These are phyloP conservation scores for Fusarium sambucinum DNA, from an alignment of 2,329 filamentous ascomycete species.

Conservation along the genomic window DNA sequence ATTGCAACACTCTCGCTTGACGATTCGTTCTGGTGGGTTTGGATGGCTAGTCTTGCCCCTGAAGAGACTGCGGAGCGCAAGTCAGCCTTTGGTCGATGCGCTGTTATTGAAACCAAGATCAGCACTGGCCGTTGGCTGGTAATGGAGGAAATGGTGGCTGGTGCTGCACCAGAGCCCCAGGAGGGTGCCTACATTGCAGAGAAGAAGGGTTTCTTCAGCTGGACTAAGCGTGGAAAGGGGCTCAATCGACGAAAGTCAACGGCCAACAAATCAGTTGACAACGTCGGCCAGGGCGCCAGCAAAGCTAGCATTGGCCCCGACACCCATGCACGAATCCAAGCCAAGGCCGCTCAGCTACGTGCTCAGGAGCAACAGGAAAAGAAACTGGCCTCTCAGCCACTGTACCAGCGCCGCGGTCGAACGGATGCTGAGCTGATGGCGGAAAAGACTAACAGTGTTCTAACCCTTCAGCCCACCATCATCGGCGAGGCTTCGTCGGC, in stretches of 20 bases:
- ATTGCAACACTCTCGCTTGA: conserved; percentile 89
- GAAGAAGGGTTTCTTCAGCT: conserved; percentile 95
- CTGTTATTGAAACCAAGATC: conserved; percentile 89
- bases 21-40: conserved; percentile 99
- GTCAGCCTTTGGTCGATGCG: conserved; percentile 92
- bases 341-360: conserved; percentile 86
- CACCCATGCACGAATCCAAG: conserved; percentile 92
- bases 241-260: conserved; percentile 77
- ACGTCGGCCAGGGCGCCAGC: conserved; percentile 66
- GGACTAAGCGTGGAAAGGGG: conserved; percentile 76
- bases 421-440: conserved; percentile 68
- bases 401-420: conserved; percentile 63
- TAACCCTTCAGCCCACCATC: conserved; percentile 88
- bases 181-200: conserved; percentile 91
- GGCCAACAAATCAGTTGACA: conserved; percentile 69
- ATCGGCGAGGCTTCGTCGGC: conserved; percentile 89
- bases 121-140: conserved; percentile 87
- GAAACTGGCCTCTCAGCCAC: conserved; percentile 56
- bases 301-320: conserved; percentile 89
- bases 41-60: conserved; percentile 94
- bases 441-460: conserved; percentile 87
- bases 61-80: conserved; percentile 90
- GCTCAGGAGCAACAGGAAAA: conserved; percentile 74
- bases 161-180: conserved; percentile 85
- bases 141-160: conserved; percentile 96